Base-by-base conservation (phyloP, 306 rosid genomes). In the Alnus glutinosa region DNA sequence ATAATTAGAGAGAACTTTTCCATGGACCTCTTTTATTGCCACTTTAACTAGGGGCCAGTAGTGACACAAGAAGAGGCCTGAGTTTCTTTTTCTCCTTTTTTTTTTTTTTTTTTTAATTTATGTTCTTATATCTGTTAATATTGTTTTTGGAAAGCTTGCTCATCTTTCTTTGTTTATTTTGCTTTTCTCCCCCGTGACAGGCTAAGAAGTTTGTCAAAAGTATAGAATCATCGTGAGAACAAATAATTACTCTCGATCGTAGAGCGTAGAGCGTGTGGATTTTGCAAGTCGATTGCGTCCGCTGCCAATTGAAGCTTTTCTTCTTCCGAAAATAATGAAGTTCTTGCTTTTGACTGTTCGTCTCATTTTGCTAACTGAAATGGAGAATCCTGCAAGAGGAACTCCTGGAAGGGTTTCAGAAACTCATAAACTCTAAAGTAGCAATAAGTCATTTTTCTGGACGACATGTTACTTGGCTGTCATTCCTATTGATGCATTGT, bases 181-280 rank as follows among this genome's bases (percentile, higher is more conserved):
- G 6, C 70, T 54, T 76, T 46, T 18, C 36, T 30, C 82, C 62
- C 61, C 67, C 11, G 2, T 64, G 83, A 66, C 94, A 93, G 98
- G 88, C 88, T 32, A 93, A 89, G 88, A 92, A 83, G 89, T 82
- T 85, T 39, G 92, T 89, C 77, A 90, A 62, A 74, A 82, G 78
- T 14, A 55, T 90, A 64, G 94, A 94, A 81, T 89, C 97, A 70
- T 84, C 95, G 3, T 92, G 81, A 91, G 75, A 67, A 74, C 76
- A 59, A 62, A 30, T 79, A 76, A 36, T 48, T 39, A 4, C 19
- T 58, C 55, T 9, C 19, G 11, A 37, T 74, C 69, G 58, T 58
- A n/a, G 46, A 66, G 51, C 50, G 13, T 69, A 32, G 46, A 66
- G 51, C 37, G 13, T 69, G 37, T 73, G 78, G 75, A 55, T 69